Evolutionary conservation across 2,329 filamentous ascomycete genomes (phyloP).

Genomic region (Paraconiothyrium brasiliense): DNA sequence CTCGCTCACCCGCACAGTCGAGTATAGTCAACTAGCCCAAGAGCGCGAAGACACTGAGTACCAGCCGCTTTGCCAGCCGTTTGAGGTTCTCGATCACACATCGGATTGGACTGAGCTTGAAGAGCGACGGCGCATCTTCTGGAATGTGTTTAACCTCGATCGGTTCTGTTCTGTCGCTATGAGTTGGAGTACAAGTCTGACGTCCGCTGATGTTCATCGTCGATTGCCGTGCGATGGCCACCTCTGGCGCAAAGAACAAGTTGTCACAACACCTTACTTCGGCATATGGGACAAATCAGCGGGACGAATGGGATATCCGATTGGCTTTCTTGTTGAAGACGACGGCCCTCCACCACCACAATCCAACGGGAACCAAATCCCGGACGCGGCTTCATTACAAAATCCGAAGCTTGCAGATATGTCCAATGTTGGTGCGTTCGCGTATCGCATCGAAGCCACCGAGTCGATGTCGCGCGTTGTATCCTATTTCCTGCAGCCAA

Average conservation of each 20-base stretch:
- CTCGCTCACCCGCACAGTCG: conserved; percentile 30
- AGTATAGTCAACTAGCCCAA: conserved; percentile 27
- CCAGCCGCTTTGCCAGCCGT: conserved; percentile 25
- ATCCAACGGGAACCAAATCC: conserved; percentile 7
- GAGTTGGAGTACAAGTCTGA: conserved; percentile 32
- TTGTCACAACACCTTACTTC: conserved; percentile 29
- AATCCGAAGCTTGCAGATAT: conserved; percentile 22
- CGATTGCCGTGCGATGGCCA: conserved; percentile 31
- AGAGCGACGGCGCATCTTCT: conserved; percentile 30
- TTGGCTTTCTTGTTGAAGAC: conserved; percentile 19
- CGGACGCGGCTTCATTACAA: background rate
- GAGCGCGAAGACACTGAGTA: conserved; percentile 27
- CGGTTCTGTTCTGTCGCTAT: conserved; percentile 29
- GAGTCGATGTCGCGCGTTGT: conserved; percentile 33
- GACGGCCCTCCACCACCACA: background rate
- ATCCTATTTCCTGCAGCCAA: conserved; percentile 32
- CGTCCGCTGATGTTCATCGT: conserved; percentile 30
- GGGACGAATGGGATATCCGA: conserved; percentile 28
- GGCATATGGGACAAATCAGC: conserved; percentile 35
- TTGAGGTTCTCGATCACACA: conserved; percentile 17
- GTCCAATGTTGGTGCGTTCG: conserved; percentile 31
- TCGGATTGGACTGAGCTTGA: conserved; percentile 29
- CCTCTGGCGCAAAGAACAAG: conserved; percentile 29
- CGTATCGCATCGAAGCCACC: conserved; percentile 32
- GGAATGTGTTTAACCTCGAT: conserved; percentile 32